Conservation (phyloP, 2,329 filamentous ascomycete genomes). For the Colletotrichum godetiae region DNA sequence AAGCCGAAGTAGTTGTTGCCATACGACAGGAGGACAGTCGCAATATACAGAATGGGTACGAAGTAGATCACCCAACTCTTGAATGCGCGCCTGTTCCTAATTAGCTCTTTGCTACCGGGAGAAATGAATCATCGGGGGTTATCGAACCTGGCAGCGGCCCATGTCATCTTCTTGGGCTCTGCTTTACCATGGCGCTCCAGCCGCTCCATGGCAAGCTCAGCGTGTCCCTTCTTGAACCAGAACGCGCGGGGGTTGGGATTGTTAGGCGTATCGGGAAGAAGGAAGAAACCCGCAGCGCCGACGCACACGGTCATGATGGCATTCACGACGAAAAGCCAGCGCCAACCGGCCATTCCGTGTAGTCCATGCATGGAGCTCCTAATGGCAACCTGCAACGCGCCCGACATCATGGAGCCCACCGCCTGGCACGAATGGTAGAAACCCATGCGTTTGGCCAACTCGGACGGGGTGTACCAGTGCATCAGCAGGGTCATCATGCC, state of each 20-base stretch:
- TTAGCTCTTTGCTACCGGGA: constrained; percentile 8
- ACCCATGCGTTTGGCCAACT: constrained; percentile 61
- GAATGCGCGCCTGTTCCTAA: constrained; percentile 22
- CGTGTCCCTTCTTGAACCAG: constrained; percentile 32
- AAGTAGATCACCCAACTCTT: constrained; percentile 34
- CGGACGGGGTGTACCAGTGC: constrained; percentile 52
- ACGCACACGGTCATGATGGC: constrained; percentile 42
- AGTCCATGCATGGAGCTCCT: constrained; percentile 32
- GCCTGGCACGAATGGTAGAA: constrained; percentile 62
- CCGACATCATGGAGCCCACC: constrained; percentile 65
- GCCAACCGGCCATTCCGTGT: constrained; percentile 49
- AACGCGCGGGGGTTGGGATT: constrained; percentile 40
- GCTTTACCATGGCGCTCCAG: constrained; percentile 31
- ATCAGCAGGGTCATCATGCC: constrained; percentile 50
- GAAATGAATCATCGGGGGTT: background rate
- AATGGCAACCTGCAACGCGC: constrained; percentile 65
- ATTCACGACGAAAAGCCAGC: constrained; percentile 55
- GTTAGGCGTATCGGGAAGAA: constrained; percentile 34
- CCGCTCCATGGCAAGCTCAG: constrained; percentile 29
- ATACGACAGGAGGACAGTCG: constrained; percentile 27
- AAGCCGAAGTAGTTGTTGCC: constrained; percentile 31
- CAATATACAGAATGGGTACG: constrained; percentile 27
- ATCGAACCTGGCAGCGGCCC: constrained; percentile 39
- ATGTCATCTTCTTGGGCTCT: constrained; percentile 41
- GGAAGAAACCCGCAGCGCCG: constrained; percentile 31